These are phyloP conservation scores for Capsicum pubescens DNA, from an alignment of 257 asterid genomes.

Conservation along the genomic window DNA sequence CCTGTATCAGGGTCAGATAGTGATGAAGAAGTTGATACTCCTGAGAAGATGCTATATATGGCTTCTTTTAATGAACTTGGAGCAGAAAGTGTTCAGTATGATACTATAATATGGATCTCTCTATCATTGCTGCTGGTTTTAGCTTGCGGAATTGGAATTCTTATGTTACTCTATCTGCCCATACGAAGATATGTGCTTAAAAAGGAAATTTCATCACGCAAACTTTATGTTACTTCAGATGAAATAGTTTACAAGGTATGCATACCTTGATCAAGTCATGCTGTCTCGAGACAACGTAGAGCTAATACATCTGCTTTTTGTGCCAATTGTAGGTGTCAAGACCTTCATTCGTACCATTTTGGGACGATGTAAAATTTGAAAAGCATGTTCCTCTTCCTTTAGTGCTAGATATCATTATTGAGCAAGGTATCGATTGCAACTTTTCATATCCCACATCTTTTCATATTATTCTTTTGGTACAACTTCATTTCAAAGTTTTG, in stretches of 20 bases:
- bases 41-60: constrained; percentile 45
- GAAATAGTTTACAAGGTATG: constrained; percentile 68
- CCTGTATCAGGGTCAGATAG: constrained; percentile 55
- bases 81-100: constrained; percentile 54
- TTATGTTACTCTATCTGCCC: constrained; percentile 75
- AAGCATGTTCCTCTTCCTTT: constrained; percentile 64
- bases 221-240: constrained; percentile 58
- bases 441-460: background rate
- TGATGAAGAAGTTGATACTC: constrained; percentile 52
- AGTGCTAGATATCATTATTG: constrained; percentile 64
- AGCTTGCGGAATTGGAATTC: constrained; percentile 79
- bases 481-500: background rate
- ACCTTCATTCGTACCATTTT: constrained; percentile 74
- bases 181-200: constrained; percentile 65
- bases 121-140: constrained; percentile 69
- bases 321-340: constrained; percentile 57
- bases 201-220: constrained; percentile 68
- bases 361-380: constrained; percentile 56
- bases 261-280: constrained; percentile 17
- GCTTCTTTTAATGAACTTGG: constrained; percentile 73
- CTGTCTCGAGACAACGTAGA: constrained; percentile 7
- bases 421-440: constrained; percentile 62
- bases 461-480: background rate
- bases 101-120: constrained; percentile 67
- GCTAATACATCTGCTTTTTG: constrained; percentile 25